phyloP scores from a whole-genome alignment of 2,329 filamentous ascomycete genomes.

The Botrytis squamosa region DNA sequence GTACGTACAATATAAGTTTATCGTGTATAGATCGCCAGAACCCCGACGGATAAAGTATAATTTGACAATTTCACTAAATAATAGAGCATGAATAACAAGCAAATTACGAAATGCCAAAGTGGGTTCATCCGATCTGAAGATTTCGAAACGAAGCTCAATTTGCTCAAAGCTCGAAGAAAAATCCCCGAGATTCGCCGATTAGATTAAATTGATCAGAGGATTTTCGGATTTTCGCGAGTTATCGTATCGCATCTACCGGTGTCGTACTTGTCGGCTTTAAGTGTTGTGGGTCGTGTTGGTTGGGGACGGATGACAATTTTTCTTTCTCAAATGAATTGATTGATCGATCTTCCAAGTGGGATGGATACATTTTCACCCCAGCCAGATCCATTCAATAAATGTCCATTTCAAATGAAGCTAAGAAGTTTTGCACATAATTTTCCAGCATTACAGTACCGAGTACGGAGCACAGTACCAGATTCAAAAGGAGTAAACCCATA shows the following conservation, averaged over 20 bases:
- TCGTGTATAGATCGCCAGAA: not conserved
- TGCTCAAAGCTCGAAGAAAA: not conserved
- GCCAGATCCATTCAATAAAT: not conserved
- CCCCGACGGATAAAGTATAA: not conserved
- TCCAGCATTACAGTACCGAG: constrained; percentile 14
- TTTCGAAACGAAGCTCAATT: not conserved
- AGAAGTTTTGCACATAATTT: constrained; percentile 1
- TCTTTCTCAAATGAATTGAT: not conserved
- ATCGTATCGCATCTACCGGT: not conserved
- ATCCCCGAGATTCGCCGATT: constrained; percentile 13
- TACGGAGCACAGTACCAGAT: not conserved
- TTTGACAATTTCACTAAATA: not conserved
- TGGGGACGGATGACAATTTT: not conserved
- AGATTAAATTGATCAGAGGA: constrained; percentile 12
- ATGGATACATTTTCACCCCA: not conserved
- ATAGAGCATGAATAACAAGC: constrained; percentile 4
- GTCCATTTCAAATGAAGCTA: not conserved
- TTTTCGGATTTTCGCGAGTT: not conserved
- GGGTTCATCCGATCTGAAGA: constrained; percentile 9
- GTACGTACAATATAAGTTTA: not conserved
- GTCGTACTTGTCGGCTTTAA: constrained; percentile 9
- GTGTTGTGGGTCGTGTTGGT: not conserved
- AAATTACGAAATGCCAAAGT: constrained; percentile 11
- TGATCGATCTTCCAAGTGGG: constrained; percentile 5
- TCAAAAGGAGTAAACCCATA: not conserved